Percentiles rank a stretch among this genome's conserved stretches.
Evolutionary conservation across 2,329 filamentous ascomycete species (phyloP).

Genomic region (Fusarium torreyae): DNA sequence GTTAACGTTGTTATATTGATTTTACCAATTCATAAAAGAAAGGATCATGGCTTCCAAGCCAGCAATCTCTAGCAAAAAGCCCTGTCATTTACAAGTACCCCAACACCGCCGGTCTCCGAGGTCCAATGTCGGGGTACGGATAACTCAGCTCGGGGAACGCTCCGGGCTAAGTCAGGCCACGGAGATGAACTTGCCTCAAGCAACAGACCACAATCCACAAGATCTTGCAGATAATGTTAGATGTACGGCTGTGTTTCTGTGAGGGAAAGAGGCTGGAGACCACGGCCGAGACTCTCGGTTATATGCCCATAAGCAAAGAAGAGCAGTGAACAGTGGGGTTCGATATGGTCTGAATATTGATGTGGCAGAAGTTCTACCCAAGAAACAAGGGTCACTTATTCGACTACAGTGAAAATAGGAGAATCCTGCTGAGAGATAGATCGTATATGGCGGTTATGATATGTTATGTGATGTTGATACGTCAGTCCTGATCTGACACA

Average conservation of each 20-base stretch:
- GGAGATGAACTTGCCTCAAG: slow-evolving; percentile 11
- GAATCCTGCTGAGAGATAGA: neutral
- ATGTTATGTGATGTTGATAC: neutral
- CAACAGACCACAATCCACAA: slow-evolving; percentile 23
- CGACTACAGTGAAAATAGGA: neutral
- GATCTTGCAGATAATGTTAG: neutral
- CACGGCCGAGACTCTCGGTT: slow-evolving; percentile 9
- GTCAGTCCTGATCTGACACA: slow-evolving; percentile 25
- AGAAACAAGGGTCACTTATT: slow-evolving; percentile 20
- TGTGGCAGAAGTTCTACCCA: slow-evolving; percentile 21
- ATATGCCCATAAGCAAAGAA: neutral
- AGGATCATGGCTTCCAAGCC: slow-evolving; percentile 15
- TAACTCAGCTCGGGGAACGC: slow-evolving; percentile 42
- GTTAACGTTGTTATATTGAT: neutral
- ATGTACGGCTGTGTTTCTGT: neutral
- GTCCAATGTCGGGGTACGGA: slow-evolving; percentile 40
- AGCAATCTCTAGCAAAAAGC: neutral
- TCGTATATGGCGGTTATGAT: slow-evolving; percentile 11
- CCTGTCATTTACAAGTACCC: slow-evolving; percentile 22
- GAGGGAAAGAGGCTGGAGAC: neutral
- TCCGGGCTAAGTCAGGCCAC: slow-evolving; percentile 30
- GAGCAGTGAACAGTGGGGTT: no score
- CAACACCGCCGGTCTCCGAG: slow-evolving; percentile 46
- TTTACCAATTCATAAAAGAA: neutral
- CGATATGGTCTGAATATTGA: neutral